phyloP scores from a whole-genome alignment of 495 filamentous ascomycete species.

The Aspergillus olivimuriae region DNA sequence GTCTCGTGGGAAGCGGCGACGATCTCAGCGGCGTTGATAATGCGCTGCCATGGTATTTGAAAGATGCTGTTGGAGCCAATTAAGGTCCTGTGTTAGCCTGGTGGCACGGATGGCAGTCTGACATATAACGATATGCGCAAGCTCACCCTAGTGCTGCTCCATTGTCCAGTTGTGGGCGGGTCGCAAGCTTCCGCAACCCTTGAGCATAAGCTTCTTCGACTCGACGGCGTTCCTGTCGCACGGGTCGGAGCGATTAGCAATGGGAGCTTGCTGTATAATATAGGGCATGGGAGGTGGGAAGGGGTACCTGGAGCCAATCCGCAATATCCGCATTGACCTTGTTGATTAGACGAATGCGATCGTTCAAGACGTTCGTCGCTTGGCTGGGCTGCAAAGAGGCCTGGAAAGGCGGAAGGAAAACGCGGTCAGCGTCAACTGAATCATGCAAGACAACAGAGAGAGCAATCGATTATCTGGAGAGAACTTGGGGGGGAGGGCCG shows the following conservation, averaged over 20 bases:
- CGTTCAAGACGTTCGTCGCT: conserved; percentile 76
- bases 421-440: no score
- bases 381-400: conserved; percentile 76
- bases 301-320: conserved; percentile 88
- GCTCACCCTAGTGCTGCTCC: conserved; percentile 78
- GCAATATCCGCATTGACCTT: conserved; percentile 88
- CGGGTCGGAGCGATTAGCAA: neutral
- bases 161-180: conserved; percentile 62
- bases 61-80: conserved; percentile 59
- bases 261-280: neutral
- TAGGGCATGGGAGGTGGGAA: conserved; percentile 7
- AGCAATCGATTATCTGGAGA: neutral
- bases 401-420: conserved; percentile 37
- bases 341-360: conserved; percentile 81
- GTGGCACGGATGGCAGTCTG: neutral
- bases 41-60: conserved; percentile 85
- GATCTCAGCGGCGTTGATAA: conserved; percentile 70
- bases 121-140: neutral
- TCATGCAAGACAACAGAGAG: neutral
- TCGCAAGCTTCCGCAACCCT: conserved; percentile 73
- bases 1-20: conserved; percentile 79
- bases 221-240: conserved; percentile 74
- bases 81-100: neutral
- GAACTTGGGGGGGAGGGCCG: conserved; percentile 4
- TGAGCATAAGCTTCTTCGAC: conserved; percentile 88